Evolutionary conservation across 176 grass and related monocot species (phyloP).

Genomic region (Eleusine indica): DNA sequence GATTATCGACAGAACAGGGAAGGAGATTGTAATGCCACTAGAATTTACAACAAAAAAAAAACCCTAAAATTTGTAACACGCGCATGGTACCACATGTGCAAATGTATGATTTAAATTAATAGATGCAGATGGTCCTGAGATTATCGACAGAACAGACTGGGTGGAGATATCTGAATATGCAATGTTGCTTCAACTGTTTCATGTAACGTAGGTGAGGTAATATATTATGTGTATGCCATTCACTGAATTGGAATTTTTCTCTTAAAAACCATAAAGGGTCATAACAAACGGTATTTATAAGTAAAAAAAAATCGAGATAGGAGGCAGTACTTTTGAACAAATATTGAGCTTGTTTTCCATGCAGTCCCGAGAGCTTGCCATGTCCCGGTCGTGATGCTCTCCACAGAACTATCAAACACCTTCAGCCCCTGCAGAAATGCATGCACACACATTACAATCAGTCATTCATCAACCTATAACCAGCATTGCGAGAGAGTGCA

Average conservation of each 20-base stretch:
- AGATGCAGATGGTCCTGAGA: neutral
- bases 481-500: neutral
- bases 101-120: neutral
- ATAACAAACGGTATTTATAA: slow-evolving; percentile 24
- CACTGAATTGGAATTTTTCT: neutral
- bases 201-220: neutral
- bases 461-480: neutral
- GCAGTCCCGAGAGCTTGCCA: slow-evolving; percentile 86
- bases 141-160: neutral
- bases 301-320: neutral
- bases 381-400: slow-evolving; percentile 73
- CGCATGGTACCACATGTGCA: neutral
- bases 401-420: slow-evolving; percentile 82
- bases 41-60: neutral
- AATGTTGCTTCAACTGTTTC: slow-evolving; percentile 14
- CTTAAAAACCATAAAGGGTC: neutral
- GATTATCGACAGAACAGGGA: neutral
- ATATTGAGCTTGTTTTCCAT: slow-evolving; percentile 71
- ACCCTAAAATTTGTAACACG: slow-evolving; percentile 3
- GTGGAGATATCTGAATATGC: neutral
- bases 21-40: neutral
- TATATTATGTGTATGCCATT: neutral
- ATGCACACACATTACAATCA: slow-evolving; percentile 2
- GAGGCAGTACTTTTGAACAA: slow-evolving; percentile 72
- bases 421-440: slow-evolving; percentile 76